phyloP scores from a whole-genome alignment of 169 alveolate species.

The Plasmodium berghei region DNA sequence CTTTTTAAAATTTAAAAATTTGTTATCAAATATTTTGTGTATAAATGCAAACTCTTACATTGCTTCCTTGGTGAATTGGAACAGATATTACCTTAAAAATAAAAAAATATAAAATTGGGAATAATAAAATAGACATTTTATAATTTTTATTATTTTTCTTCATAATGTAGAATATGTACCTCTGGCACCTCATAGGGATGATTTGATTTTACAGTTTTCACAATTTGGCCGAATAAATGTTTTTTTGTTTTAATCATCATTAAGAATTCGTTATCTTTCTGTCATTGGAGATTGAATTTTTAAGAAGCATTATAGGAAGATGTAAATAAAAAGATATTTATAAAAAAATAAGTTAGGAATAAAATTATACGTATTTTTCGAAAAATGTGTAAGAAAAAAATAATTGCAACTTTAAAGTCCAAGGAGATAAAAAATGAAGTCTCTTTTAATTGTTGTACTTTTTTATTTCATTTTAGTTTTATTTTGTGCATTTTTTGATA shows the following conservation, averaged over 20 bases:
- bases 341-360: neutral
- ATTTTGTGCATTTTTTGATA: conserved; percentile 4
- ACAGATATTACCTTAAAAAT: conserved; percentile 62
- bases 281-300: neutral
- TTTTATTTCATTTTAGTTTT: neutral
- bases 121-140: neutral
- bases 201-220: conserved; percentile 34
- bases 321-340: too few relatives aligned
- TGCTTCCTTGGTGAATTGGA: conserved; percentile 65
- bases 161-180: conserved; percentile 5
- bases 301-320: too few relatives aligned
- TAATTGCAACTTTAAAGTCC: neutral
- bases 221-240: conserved; percentile 46
- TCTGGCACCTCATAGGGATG: conserved; percentile 77
- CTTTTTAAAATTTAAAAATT: too few relatives aligned
- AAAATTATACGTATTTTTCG: neutral
- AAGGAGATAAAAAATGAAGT: neutral
- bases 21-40: too few relatives aligned
- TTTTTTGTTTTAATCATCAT: conserved; percentile 76
- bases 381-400: neutral
- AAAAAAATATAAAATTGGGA: neutral
- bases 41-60: conserved; percentile 16
- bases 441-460: too few relatives aligned
- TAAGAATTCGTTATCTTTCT: conserved; percentile 69
- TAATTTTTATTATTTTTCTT: too few relatives aligned